A percentile compares a stretch with the other conserved stretches of the same genome.
These are phyloP conservation scores for Rhodotorula sp. DNA, from an alignment of 1,284 basidiomycete genomes.

Conservation along the genomic window DNA sequence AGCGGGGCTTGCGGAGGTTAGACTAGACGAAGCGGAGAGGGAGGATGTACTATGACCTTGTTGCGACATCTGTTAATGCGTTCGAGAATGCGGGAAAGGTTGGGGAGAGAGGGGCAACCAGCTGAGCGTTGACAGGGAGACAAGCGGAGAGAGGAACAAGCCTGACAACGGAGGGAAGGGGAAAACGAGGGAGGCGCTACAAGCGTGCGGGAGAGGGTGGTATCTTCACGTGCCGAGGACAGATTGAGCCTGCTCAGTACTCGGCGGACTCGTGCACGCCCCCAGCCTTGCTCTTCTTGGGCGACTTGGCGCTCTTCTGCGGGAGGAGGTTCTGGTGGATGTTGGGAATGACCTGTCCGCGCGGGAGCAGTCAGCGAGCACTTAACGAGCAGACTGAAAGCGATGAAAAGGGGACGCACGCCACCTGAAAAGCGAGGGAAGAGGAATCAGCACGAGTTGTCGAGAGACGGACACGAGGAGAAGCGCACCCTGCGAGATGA, in stretches of 20 bases:
- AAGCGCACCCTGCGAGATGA: constrained; percentile 76
- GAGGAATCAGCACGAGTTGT: not conserved
- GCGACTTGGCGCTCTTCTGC: not conserved
- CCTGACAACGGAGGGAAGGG: not conserved
- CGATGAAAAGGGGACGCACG: not conserved
- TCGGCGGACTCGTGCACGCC: not conserved
- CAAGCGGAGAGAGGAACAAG: not conserved
- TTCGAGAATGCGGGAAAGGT: too few relatives aligned
- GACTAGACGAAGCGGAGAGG: not conserved
- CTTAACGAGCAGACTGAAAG: fast-evolving
- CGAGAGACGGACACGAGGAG: not conserved
- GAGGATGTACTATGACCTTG: too few relatives aligned
- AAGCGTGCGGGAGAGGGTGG: not conserved
- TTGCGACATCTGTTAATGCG: too few relatives aligned
- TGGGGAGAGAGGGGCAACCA: too few relatives aligned
- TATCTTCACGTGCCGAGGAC: not conserved
- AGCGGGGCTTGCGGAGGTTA: not conserved
- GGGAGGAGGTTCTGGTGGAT: constrained; percentile 5
- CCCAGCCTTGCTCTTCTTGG: not conserved
- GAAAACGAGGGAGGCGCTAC: not conserved
- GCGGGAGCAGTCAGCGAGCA: not conserved
- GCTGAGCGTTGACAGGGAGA: not conserved
- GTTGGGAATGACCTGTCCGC: constrained; percentile 44
- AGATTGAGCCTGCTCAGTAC: not conserved
- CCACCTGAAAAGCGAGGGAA: not conserved